phyloP scores from a whole-genome alignment of 495 filamentous ascomycete genomes.

The Filosporella fistucella region DNA sequence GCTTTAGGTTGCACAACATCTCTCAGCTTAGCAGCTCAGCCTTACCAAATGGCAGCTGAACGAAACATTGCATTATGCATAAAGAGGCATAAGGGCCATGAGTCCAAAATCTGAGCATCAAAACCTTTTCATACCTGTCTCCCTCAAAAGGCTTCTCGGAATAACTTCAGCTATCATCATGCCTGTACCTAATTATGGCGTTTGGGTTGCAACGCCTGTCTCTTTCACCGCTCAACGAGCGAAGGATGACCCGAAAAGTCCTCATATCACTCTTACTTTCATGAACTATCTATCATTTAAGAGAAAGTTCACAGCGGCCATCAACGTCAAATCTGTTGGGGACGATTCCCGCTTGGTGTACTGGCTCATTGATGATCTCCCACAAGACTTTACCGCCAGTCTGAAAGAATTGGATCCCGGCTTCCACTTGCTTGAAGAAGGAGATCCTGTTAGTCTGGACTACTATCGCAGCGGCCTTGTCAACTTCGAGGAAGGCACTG shows the following conservation, averaged over 20 bases:
- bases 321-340: conserved; percentile 29
- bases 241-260: conserved; percentile 17
- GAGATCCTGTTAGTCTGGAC: conserved; percentile 21
- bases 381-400: conserved; percentile 21
- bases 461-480: conserved; percentile 29
- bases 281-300: conserved; percentile 4
- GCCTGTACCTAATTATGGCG: no score
- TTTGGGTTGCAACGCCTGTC: conserved; percentile 22
- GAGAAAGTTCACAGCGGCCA: conserved; percentile 22
- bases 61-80: no score
- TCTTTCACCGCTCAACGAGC: conserved; percentile 8
- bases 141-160: no score
- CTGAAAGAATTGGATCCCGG: conserved; percentile 17
- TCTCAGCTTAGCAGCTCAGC: no score
- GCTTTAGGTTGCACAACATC: no score
- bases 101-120: no score
- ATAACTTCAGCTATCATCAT: no score
- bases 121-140: no score
- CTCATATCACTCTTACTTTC: conserved; percentile 22
- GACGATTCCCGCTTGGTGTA: conserved; percentile 27
- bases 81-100: no score
- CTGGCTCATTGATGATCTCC: conserved; percentile 24
- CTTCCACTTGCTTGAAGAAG: conserved; percentile 15
- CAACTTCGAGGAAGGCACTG: conserved; percentile 19
- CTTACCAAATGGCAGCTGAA: no score